phyloP scores from a whole-genome alignment of 75 land plant genomes.

The Sequoiadendron giganteum region DNA sequence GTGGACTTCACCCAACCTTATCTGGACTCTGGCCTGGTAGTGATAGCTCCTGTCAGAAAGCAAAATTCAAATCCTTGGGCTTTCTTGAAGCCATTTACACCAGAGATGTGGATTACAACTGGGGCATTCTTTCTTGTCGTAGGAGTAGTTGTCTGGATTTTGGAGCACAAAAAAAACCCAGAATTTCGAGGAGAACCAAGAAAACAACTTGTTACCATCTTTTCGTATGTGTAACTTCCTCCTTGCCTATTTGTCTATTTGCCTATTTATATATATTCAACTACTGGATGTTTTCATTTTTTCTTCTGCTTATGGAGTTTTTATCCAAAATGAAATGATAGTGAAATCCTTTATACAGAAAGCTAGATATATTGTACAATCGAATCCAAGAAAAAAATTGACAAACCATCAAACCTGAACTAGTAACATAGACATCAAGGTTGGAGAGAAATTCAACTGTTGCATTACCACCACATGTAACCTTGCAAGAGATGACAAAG shows the following conservation, averaged over 20 bases:
- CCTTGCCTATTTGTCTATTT: background rate
- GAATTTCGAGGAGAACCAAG: slow-evolving; percentile 64
- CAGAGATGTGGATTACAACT: slow-evolving; percentile 45
- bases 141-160: slow-evolving; percentile 57
- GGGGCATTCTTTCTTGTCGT: slow-evolving; percentile 41
- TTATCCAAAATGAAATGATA: too few species aligned
- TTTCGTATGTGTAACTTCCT: slow-evolving; percentile 37
- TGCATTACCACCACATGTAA: too few species aligned
- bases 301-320: background rate
- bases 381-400: too few species aligned
- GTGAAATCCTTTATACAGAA: too few species aligned
- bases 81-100: slow-evolving; percentile 49
- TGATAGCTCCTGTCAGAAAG: slow-evolving; percentile 63
- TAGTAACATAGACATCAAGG: too few species aligned
- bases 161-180: slow-evolving; percentile 53
- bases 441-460: too few species aligned
- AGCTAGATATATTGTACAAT: too few species aligned
- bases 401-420: too few species aligned
- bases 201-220: slow-evolving; percentile 44
- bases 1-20: slow-evolving; percentile 86
- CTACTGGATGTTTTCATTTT: background rate
- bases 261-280: background rate
- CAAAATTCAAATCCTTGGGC: slow-evolving; percentile 52
- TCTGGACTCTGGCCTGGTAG: slow-evolving; percentile 71
- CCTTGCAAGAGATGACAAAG: too few species aligned